These are phyloP conservation scores for Globisporangium radiosum DNA, from an alignment of 352 stramenopile genomes.

Conservation along the genomic window DNA sequence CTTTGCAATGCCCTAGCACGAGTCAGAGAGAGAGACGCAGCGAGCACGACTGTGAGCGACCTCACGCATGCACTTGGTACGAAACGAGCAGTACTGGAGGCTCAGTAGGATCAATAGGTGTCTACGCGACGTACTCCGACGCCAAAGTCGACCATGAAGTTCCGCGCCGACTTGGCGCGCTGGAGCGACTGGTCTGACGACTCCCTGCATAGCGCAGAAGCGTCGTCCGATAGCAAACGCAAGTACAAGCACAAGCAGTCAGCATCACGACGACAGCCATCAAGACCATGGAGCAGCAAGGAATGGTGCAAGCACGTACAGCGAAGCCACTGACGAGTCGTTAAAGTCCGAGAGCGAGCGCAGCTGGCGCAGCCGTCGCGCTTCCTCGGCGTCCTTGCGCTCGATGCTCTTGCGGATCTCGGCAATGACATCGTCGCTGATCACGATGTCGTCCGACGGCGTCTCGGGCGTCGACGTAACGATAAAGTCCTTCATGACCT, in stretches of 20 bases:
- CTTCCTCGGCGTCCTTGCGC: constrained; percentile 20
- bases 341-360: constrained; percentile 19
- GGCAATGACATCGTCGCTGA: constrained; percentile 66
- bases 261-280: no score
- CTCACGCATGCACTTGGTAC: no score
- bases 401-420: constrained; percentile 47
- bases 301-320: constrained; percentile 2
- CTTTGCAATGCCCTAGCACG: constrained; percentile 9
- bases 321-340: constrained; percentile 3
- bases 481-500: constrained; percentile 66
- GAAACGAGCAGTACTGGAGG: neutral
- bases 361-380: constrained; percentile 20
- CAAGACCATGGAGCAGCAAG: no score
- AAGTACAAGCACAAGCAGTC: neutral
- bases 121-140: constrained; percentile 13
- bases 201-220: neutral
- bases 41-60: no score
- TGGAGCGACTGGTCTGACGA: constrained; percentile 5
- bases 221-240: neutral
- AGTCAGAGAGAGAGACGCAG: no score
- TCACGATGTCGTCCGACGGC: constrained; percentile 44
- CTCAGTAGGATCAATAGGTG: constrained; percentile 8
- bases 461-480: constrained; percentile 20
- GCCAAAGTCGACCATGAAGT: constrained; percentile 30
- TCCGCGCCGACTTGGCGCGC: constrained; percentile 36